Conservation (phyloP, 2,329 filamentous ascomycete genomes). For the Botrytis elliptica region DNA sequence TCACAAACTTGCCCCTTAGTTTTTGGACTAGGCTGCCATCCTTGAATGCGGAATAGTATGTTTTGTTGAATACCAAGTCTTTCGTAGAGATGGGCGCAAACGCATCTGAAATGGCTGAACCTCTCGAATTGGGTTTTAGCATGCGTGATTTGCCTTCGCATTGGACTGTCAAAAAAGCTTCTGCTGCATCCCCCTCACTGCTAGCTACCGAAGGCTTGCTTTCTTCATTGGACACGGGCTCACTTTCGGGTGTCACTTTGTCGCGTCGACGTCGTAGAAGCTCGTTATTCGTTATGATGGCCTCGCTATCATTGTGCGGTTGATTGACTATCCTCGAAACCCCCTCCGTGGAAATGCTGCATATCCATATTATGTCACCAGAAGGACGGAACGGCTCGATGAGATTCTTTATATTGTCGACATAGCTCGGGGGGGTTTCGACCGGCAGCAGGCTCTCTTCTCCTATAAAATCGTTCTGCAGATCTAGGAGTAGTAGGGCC, state of each 20-base stretch:
- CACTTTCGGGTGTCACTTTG: constrained; percentile 17
- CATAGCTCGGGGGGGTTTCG: constrained; percentile 60
- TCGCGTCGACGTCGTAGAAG: constrained; percentile 19
- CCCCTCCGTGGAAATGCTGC: constrained; percentile 64
- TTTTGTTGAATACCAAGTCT: constrained; percentile 61
- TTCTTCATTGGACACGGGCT: constrained; percentile 21
- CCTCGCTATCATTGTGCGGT: constrained; percentile 39
- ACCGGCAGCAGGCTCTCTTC: constrained; percentile 67
- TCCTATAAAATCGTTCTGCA: constrained; percentile 86
- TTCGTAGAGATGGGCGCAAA: constrained; percentile 18
- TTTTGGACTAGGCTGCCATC: constrained; percentile 69
- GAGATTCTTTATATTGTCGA: constrained; percentile 65
- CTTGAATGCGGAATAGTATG: constrained; percentile 84
- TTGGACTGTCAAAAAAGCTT: constrained; percentile 36
- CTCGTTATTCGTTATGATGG: constrained; percentile 37
- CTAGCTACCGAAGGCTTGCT: constrained; percentile 20
- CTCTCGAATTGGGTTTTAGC: constrained; percentile 40
- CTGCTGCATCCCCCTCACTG: constrained; percentile 21
- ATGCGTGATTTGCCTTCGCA: constrained; percentile 40
- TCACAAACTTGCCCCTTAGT: constrained; percentile 83
- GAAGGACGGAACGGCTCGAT: constrained; percentile 70
- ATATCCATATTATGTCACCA: constrained; percentile 81
- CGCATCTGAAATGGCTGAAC: constrained; percentile 14
- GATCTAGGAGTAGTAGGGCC: constrained; percentile 79
- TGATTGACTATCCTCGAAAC: constrained; percentile 57